A percentile compares a stretch with the other conserved stretches of the same genome.
These are phyloP conservation scores for Metschnikowia corniflorae DNA, from an alignment of 805 yeast species.

Conservation along the genomic window DNA sequence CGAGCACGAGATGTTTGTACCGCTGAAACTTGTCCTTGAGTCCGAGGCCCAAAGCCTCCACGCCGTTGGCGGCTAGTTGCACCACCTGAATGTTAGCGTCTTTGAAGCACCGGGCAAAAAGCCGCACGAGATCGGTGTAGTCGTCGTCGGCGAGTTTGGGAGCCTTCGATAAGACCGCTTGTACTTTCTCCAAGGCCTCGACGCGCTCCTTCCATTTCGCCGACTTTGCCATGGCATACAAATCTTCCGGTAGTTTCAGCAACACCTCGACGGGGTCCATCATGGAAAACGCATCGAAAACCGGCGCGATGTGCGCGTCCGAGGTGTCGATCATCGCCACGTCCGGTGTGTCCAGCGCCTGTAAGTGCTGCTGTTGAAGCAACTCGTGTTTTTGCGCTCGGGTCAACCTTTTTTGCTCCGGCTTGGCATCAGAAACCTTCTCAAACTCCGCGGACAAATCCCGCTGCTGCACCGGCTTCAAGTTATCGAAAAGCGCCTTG, in stretches of 20 bases:
- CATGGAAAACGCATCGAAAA: conserved; percentile 65
- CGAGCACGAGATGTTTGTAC: conserved; percentile 51
- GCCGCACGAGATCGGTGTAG: conserved; percentile 58
- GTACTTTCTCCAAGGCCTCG: conserved; percentile 69
- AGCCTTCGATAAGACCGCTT: conserved; percentile 47
- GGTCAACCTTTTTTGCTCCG: conserved; percentile 54
- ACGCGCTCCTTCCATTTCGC: conserved; percentile 90
- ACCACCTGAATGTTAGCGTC: conserved; percentile 91
- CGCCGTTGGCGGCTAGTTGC: conserved; percentile 67
- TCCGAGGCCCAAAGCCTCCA: conserved; percentile 62
- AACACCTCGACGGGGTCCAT: conserved; percentile 68
- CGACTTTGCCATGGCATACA: conserved; percentile 52
- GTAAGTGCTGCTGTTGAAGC: conserved; percentile 18
- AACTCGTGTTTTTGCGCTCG: conserved; percentile 48
- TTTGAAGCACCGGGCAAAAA: conserved; percentile 67
- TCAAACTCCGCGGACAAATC: conserved; percentile 72
- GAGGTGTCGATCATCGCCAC: conserved; percentile 31
- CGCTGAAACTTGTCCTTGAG: conserved; percentile 53
- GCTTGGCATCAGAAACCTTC: conserved; percentile 36
- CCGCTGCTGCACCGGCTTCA: conserved; percentile 90
- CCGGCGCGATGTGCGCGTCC: conserved; percentile 8
- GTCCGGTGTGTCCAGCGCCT: conserved; percentile 15
- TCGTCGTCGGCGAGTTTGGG: conserved; percentile 58
- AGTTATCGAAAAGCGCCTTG: conserved; percentile 55
- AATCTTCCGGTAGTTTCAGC: conserved; percentile 61